Evolutionary conservation across 495 filamentous ascomycete genomes (phyloP).

Genomic region (Penicillium coffeae): DNA sequence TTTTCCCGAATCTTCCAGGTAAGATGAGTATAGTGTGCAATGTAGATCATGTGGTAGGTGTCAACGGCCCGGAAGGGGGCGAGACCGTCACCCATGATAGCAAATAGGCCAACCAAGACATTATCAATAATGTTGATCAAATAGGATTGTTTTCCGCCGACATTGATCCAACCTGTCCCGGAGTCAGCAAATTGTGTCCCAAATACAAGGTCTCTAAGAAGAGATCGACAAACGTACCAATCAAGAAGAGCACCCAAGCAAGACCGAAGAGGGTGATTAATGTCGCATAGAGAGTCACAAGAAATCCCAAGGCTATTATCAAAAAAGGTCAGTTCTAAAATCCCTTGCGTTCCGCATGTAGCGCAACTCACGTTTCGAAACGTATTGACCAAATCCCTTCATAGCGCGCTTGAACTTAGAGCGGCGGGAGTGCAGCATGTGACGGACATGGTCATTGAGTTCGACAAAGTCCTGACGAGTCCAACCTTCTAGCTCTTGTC

Average conservation of each 20-base stretch:
- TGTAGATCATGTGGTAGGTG: slow-evolving; percentile 77
- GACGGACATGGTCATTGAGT: slow-evolving; percentile 75
- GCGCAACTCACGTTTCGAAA: slow-evolving; percentile 53
- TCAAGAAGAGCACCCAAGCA: slow-evolving; percentile 80
- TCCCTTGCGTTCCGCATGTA: no score
- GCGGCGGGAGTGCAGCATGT: slow-evolving; percentile 74
- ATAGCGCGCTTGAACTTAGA: slow-evolving; percentile 70
- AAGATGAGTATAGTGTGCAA: slow-evolving; percentile 61
- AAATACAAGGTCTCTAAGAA: not conserved
- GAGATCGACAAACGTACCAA: slow-evolving; percentile 40
- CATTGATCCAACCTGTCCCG: slow-evolving; percentile 66
- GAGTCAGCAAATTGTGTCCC: not conserved
- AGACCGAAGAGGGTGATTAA: slow-evolving; percentile 77
- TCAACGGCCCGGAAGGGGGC: slow-evolving; percentile 73
- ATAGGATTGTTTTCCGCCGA: slow-evolving; percentile 65
- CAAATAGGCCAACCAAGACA: slow-evolving; percentile 72
- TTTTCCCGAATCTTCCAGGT: slow-evolving; percentile 68
- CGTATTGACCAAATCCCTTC: slow-evolving; percentile 73
- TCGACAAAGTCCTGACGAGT: slow-evolving; percentile 62
- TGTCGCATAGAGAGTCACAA: slow-evolving; percentile 75
- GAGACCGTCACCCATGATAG: slow-evolving; percentile 71
- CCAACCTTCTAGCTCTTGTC: slow-evolving; percentile 65
- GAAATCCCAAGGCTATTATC: slow-evolving; percentile 60
- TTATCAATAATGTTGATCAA: slow-evolving; percentile 74
- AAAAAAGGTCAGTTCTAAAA: no score